Percentiles rank a stretch among this genome's conserved stretches.
Evolutionary conservation across 2,329 filamentous ascomycete species (phyloP).

Genomic region (Claviceps monticola): DNA sequence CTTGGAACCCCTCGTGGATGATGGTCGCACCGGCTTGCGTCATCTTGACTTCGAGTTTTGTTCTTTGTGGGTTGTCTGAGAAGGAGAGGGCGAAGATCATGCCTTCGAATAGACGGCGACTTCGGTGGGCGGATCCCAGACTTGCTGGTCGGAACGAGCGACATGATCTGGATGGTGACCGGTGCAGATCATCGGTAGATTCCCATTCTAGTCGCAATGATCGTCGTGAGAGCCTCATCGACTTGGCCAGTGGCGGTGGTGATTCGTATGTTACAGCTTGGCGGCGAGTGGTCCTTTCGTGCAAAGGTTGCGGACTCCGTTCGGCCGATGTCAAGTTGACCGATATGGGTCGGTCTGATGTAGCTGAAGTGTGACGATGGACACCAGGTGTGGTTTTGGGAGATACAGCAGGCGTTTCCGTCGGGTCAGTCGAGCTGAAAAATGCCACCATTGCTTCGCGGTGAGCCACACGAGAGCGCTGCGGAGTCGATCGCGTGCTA

Average conservation of each 20-base stretch:
- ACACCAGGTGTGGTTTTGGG: slow-evolving; percentile 23
- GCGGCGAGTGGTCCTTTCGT: slow-evolving; percentile 6
- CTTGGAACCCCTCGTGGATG: slow-evolving; percentile 63
- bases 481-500: slow-evolving; percentile 8
- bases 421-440: slow-evolving; percentile 27
- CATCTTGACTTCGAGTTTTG: slow-evolving; percentile 46
- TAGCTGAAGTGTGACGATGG: slow-evolving; percentile 14
- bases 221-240: slow-evolving; percentile 11
- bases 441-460: slow-evolving; percentile 12
- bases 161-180: slow-evolving; percentile 21
- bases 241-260: slow-evolving; percentile 13
- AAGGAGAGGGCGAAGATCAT: slow-evolving; percentile 87
- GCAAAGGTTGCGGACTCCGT: slow-evolving; percentile 9
- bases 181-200: slow-evolving; percentile 35
- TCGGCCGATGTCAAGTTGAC: slow-evolving; percentile 14
- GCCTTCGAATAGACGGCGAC: slow-evolving; percentile 46
- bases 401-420: slow-evolving; percentile 24
- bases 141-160: slow-evolving; percentile 14
- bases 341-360: slow-evolving; percentile 11
- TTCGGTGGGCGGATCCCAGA: slow-evolving; percentile 13
- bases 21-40: slow-evolving; percentile 57
- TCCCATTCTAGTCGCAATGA: slow-evolving; percentile 22
- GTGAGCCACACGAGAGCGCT: slow-evolving; percentile 7
- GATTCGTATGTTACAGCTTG: slow-evolving; percentile 13
- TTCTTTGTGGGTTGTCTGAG: slow-evolving; percentile 26